Evolutionary conservation across 1,139 yeast genomes (phyloP).

Genomic region (Kodamaea fungicola): DNA sequence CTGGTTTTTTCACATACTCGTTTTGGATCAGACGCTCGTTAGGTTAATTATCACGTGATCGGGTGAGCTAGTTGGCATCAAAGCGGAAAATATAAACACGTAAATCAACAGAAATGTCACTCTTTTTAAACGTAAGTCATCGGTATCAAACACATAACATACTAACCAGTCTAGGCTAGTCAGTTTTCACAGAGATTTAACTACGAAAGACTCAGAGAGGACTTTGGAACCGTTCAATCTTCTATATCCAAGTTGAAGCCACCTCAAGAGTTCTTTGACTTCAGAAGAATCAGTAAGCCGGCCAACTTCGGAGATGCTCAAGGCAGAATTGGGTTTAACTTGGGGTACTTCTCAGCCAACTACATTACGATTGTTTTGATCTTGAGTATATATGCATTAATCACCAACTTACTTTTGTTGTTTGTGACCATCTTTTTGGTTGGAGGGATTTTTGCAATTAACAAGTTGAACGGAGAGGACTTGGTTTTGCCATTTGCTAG

Average conservation of each 20-base stretch:
- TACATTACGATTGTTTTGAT: constrained; percentile 73
- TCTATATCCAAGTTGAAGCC: constrained; percentile 76
- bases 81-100: constrained; percentile 4
- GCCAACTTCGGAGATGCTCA: constrained; percentile 86
- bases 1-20: too few relatives aligned
- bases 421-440: constrained; percentile 71
- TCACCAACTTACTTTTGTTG: constrained; percentile 79
- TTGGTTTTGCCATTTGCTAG: constrained; percentile 66
- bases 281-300: constrained; percentile 87
- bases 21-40: too few relatives aligned
- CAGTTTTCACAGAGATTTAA: constrained; percentile 21
- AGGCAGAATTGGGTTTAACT: constrained; percentile 79
- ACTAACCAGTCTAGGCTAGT: constrained; percentile 8
- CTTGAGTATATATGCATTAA: constrained; percentile 53
- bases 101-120: constrained; percentile 7
- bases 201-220: constrained; percentile 21
- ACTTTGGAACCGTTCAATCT: constrained; percentile 36
- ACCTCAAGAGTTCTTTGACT: constrained; percentile 90
- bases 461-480: constrained; percentile 76
- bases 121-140: constrained; percentile 10
- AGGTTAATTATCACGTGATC: too few relatives aligned
- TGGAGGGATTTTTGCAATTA: constrained; percentile 77
- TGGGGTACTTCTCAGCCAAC: constrained; percentile 85
- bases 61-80: neutral
- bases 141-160: neutral